Base-by-base conservation (phyloP, 2,329 filamentous ascomycete species). In the Sordariomycetes sp. region DNA sequence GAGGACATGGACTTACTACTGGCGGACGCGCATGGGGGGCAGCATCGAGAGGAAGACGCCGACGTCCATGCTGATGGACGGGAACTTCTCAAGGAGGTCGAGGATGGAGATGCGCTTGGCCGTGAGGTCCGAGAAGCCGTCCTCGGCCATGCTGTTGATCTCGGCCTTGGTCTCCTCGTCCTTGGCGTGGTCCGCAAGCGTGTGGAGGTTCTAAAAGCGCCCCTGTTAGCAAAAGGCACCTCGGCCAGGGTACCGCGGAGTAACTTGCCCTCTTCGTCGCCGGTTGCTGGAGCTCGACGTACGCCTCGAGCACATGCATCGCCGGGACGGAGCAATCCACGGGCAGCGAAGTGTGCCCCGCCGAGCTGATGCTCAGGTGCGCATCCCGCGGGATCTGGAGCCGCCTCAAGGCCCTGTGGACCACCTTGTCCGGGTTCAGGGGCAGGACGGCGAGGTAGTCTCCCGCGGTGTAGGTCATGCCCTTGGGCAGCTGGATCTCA, bases 401-500 rank as follows among this genome's bases (percentile, higher is more conserved):
- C 22, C 77, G 74, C 20, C 77, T 73, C 69, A 90, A 80, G 0
- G 80, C 85, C 10, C 86, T 76, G 4, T 76, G 74, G 2, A 91
- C 79, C 10, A 74, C 81, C 34, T 76, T 70, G 52, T 75, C 75
- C 1, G 82, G 81, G 66, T 92, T 92, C 34, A 88, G 70, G 0
- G 88, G 88, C 1, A 90, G 72, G 2, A 90, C 74, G 0, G 86
- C 85, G 0, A 92, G 76, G 65, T 94, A 92, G 65, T 92, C 88
- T 15, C 88, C 89, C 1, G 85, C 79, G 45, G 79, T 76, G 69
- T 91, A 92, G 0, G 75, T 77, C 74, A 82, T 76, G 55, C 78
- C 80, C 0, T 75, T 78, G 0, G 88, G 87, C 1, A 92, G 74
- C 59, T 81, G 78, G 36, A 90, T 81, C 61, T 82, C 81, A 22